These are phyloP conservation scores for Rhynchosporium agropyri DNA, from an alignment of 2,329 filamentous ascomycete genomes.

Conservation along the genomic window DNA sequence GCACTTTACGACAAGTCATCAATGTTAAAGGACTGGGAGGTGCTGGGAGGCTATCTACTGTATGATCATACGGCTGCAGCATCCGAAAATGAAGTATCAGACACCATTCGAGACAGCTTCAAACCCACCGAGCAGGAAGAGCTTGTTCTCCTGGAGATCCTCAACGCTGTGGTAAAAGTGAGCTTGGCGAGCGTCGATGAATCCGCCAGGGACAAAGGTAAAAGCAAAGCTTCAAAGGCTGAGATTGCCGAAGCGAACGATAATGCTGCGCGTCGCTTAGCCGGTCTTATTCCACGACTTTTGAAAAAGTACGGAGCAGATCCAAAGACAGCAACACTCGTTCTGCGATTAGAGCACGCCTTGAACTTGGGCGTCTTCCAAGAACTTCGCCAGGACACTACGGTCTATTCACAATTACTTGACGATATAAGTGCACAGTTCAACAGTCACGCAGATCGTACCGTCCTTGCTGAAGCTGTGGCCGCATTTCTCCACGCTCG, in stretches of 20 bases:
- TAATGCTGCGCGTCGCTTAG: conserved; percentile 75
- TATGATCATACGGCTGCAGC: conserved; percentile 78
- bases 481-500: conserved; percentile 82
- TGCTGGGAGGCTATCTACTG: conserved; percentile 84
- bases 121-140: conserved; percentile 61
- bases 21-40: conserved; percentile 85
- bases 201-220: conserved; percentile 61
- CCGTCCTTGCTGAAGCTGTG: conserved; percentile 82
- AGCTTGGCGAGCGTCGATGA: conserved; percentile 69
- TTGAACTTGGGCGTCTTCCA: conserved; percentile 87
- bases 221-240: conserved; percentile 55
- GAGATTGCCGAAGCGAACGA: conserved; percentile 73
- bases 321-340: conserved; percentile 81
- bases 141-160: conserved; percentile 80
- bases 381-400: conserved; percentile 83
- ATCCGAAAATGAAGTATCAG: conserved; percentile 68
- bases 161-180: conserved; percentile 80
- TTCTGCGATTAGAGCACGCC: conserved; percentile 82
- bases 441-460: conserved; percentile 84
- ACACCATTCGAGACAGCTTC: conserved; percentile 37
- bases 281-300: conserved; percentile 77
- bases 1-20: conserved; percentile 80
- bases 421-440: conserved; percentile 96
- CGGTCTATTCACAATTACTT: conserved; percentile 76
- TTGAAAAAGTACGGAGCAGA: conserved; percentile 93